Base-by-base conservation (phyloP, 1,284 basidiomycete species). In the Volvariella volvacea region DNA sequence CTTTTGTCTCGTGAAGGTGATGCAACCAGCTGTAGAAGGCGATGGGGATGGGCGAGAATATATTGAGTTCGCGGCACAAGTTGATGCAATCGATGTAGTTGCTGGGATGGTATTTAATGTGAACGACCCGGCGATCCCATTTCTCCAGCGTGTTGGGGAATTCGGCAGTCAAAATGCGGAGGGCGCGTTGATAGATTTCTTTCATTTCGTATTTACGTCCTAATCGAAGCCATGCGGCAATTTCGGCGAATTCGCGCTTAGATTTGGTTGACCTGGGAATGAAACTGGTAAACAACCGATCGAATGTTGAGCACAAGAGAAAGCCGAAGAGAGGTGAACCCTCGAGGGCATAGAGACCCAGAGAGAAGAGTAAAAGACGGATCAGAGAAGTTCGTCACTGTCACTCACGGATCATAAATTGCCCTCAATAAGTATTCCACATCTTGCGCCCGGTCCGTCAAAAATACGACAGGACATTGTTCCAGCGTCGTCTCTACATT, bases 331-430 rank as follows among this genome's bases (percentile, higher is more conserved):
- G 32, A 43, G 43, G 14, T 17, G 8, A 6, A 10, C 17, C 20
- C 9, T 19, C 19, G 40, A 1, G n/a, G n/a, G n/a, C 15, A 14
- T 45, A 15, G 36, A 14, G 12, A 7, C 25, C n/a, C 22, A 2
- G 8, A 4, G 28, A 22, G 22, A 14, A 34, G 22, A 31, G 14
- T 9, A 39, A 43, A 7, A 16, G 25, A 22, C n/a, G n/a, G n/a
- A n/a, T n/a, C n/a, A n/a, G n/a, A n/a, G n/a, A n/a, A n/a, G n/a
- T n/a, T n/a, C n/a, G 7, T 30, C 6, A 22, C n/a, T n/a, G n/a
- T 4, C 19, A 44, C 52, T 28, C 42, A 52, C 54, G 47, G 40
- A 15, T 53, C 48, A 44, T 53, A 52, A 1, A 54, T 45, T 10
- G 55, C 46, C 1, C 30, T 42, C 37, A 55, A 45, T 1, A 52